phyloP scores from a whole-genome alignment of 2,329 filamentous ascomycete genomes.

The Colletotrichum echinochloae region DNA sequence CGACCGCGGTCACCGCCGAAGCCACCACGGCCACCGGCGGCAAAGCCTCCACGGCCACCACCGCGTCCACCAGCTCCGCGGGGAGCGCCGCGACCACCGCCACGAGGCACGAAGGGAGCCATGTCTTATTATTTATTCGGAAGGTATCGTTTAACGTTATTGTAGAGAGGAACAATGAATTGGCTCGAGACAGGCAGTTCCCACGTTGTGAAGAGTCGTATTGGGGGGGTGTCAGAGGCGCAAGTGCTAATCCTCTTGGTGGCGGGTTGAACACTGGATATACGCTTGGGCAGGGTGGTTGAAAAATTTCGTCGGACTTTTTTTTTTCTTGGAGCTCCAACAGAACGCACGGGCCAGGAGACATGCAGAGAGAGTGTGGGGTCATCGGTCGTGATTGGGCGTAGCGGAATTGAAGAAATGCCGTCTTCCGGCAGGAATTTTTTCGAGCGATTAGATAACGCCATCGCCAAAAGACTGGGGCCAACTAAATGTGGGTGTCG shows the following conservation, averaged over 20 bases:
- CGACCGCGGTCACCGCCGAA: slow-evolving; percentile 48
- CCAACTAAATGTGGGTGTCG: not conserved
- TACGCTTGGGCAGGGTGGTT: slow-evolving; percentile 16
- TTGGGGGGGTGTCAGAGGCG: slow-evolving; percentile 26
- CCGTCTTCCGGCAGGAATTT: slow-evolving; percentile 29
- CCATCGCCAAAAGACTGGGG: not conserved
- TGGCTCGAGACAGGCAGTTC: slow-evolving; percentile 15
- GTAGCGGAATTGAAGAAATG: slow-evolving; percentile 5
- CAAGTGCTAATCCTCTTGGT: slow-evolving; percentile 25
- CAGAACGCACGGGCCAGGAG: slow-evolving; percentile 32
- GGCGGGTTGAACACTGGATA: slow-evolving; percentile 28
- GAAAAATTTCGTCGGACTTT: slow-evolving; percentile 41
- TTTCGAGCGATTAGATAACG: slow-evolving; percentile 32
- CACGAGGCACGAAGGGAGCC: slow-evolving; percentile 46
- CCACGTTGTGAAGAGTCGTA: slow-evolving; percentile 16
- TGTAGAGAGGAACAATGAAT: not conserved
- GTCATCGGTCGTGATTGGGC: slow-evolving; percentile 33
- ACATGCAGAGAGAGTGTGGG: slow-evolving; percentile 39
- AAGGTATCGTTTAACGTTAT: not conserved
- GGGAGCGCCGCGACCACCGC: slow-evolving; percentile 44
- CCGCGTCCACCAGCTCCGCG: slow-evolving; percentile 48
- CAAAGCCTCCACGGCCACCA: slow-evolving; percentile 46
- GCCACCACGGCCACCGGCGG: slow-evolving; percentile 51
- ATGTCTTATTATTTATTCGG: slow-evolving; percentile 29
- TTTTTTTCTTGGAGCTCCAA: slow-evolving; percentile 40